Evolutionary conservation across 2,329 filamentous ascomycete genomes (phyloP).

Genomic region (Biscogniauxia marginata): DNA sequence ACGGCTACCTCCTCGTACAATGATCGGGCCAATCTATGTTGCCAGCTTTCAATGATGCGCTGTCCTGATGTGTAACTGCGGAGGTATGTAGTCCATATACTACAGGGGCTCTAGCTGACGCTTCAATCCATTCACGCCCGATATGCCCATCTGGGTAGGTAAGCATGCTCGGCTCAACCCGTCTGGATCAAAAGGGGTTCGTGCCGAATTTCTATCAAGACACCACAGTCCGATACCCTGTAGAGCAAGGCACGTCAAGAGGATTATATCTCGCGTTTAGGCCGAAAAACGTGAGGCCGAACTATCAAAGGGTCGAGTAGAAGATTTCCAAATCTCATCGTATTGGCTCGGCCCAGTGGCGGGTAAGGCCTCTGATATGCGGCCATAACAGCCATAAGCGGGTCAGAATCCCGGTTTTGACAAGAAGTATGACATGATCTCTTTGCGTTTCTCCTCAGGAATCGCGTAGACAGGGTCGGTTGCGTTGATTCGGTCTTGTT

Average conservation of each 20-base stretch:
- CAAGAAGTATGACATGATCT: slow-evolving; percentile 64
- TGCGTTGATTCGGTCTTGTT: slow-evolving; percentile 65
- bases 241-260: slow-evolving; percentile 21
- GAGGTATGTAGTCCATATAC: slow-evolving; percentile 21
- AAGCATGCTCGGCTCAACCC: slow-evolving; percentile 15
- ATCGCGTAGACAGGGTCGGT: slow-evolving; percentile 86
- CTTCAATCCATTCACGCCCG: slow-evolving; percentile 14
- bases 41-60: slow-evolving; percentile 17
- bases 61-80: slow-evolving; percentile 25
- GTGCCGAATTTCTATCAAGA: slow-evolving; percentile 21
- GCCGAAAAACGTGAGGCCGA: slow-evolving; percentile 13
- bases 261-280: not conserved
- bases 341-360: slow-evolving; percentile 32
- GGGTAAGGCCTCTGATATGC: slow-evolving; percentile 33
- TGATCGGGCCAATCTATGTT: slow-evolving; percentile 20
- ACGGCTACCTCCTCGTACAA: slow-evolving; percentile 19
- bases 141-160: slow-evolving; percentile 18
- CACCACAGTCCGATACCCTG: slow-evolving; percentile 12
- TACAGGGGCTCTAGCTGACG: slow-evolving; percentile 17
- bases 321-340: slow-evolving; percentile 23
- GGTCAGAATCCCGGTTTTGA: slow-evolving; percentile 55
- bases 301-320: slow-evolving; percentile 19
- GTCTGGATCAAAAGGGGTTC: slow-evolving; percentile 12
- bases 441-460: slow-evolving; percentile 66
- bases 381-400: slow-evolving; percentile 34